These are phyloP conservation scores for Truncatella angustata DNA, from an alignment of 2,329 filamentous ascomycete species.

Conservation along the genomic window DNA sequence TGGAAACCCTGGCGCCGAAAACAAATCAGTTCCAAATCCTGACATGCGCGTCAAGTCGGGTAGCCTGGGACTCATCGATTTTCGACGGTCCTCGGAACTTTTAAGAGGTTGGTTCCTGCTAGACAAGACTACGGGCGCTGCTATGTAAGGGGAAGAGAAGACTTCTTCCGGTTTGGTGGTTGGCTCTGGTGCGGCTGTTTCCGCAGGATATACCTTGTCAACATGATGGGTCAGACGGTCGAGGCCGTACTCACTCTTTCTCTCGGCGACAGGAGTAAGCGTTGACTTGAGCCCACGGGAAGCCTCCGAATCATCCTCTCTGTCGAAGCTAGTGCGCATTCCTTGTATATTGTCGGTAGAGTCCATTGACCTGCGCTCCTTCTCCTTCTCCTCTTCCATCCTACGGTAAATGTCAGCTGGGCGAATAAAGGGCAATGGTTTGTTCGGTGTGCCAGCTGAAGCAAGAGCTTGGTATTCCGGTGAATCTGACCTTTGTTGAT, in stretches of 20 bases:
- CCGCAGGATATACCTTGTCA: background rate
- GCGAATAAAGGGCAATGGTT: slow-evolving; percentile 63
- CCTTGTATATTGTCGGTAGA: slow-evolving; percentile 47
- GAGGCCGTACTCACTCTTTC: slow-evolving; percentile 58
- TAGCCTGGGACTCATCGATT: slow-evolving; percentile 54
- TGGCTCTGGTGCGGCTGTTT: background rate
- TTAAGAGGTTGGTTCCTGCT: background rate
- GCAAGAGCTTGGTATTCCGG: slow-evolving; percentile 32
- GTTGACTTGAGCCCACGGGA: slow-evolving; percentile 36
- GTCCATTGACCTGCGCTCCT: slow-evolving; percentile 55
- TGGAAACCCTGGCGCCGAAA: slow-evolving; percentile 31
- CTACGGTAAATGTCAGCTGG: slow-evolving; percentile 77
- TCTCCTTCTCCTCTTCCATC: slow-evolving; percentile 63
- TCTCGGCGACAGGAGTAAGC: slow-evolving; percentile 54
- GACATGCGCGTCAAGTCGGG: slow-evolving; percentile 59
- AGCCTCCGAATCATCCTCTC: slow-evolving; percentile 34
- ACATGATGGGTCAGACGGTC: slow-evolving; percentile 35
- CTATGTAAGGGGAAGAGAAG: background rate
- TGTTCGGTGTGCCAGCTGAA: slow-evolving; percentile 37
- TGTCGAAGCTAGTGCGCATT: slow-evolving; percentile 25
- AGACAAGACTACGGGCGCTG: background rate
- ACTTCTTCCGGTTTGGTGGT: slow-evolving; percentile 7
- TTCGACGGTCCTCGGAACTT: slow-evolving; percentile 18
- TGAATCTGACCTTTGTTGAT: slow-evolving; percentile 36
- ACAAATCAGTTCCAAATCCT: slow-evolving; percentile 58